Base-by-base conservation (phyloP, 73 alveolate genomes). In the Tetrahymena malaccensis region DNA sequence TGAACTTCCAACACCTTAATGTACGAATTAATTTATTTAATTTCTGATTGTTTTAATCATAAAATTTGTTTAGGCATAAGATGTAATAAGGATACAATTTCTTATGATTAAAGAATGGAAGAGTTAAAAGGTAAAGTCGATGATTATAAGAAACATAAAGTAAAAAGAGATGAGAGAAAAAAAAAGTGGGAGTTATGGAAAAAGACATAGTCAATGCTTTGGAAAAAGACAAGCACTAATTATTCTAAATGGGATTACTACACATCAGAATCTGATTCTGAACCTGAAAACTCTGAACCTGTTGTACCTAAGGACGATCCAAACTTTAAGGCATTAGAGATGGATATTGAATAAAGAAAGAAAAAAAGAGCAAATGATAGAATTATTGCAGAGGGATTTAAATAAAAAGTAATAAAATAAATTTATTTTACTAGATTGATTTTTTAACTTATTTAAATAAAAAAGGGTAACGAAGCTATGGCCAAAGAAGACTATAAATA, bases 271-370 rank as follows among this genome's bases (percentile, higher is more conserved):
- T 98, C 99, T 43, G 99, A 97, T 93, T 99, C 98, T 33, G 99
- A 97, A 22, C 98, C 97, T 83, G 98, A 96, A 70, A 94, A 96
- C 27, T 83, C 97, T 15, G 99, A 99, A 43, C 99, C 99, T 11
- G 98, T 99, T 56, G 97, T 99, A 38, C 99, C 99, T 35, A 98
- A 98, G 94, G 98, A 99, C 95, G 99, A 99, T 93, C 99, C 99
- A 17, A 97, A 98, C 94, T 99, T 99, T 97, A 98, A 97, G 58
- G 99, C 99, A 10, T 97, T 99, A 98, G 99, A 99, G 97, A 93
- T 95, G 93, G 99, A 99, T 96, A 98, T 99, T 99, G 96, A 97
- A 85, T 99, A 98, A 37, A 98, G 99, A 95, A 97, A 96, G 85
- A 98, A 98, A 96, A 98, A 96, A 93, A 96, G 99, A 93, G 97